These are phyloP conservation scores for Flaveria brownii DNA, from an alignment of 129 eudicot species.

Conservation along the genomic window DNA sequence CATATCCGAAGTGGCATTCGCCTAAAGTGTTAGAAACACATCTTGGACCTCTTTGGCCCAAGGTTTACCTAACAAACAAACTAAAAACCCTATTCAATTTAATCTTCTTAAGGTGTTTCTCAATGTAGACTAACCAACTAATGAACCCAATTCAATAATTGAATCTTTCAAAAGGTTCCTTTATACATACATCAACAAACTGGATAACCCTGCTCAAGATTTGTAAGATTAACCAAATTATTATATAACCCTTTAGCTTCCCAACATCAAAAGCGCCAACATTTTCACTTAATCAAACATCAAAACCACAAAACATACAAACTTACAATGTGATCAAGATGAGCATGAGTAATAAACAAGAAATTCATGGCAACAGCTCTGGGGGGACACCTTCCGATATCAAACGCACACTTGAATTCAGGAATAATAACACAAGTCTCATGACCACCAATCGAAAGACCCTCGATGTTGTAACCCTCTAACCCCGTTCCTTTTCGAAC, in stretches of 20 bases:
- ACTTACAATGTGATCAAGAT: conserved; percentile 95
- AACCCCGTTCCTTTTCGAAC: conserved; percentile 57
- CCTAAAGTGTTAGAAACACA: background rate
- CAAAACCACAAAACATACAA: background rate
- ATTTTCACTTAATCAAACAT: background rate
- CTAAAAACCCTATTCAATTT: background rate
- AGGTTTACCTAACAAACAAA: background rate
- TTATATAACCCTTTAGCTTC: background rate
- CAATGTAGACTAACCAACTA: background rate
- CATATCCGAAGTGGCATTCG: background rate
- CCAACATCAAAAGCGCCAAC: background rate
- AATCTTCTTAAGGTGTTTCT: background rate
- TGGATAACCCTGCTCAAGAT: background rate
- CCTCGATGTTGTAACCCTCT: conserved; percentile 75
- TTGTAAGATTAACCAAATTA: background rate
- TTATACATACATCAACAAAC: background rate
- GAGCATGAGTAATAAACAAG: conserved; percentile 91
- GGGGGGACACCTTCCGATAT: conserved; percentile 91
- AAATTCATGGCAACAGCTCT: conserved; percentile 87
- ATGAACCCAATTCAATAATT: background rate
- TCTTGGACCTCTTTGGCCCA: no score
- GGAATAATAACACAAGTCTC: conserved; percentile 93
- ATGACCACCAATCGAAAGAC: conserved; percentile 83
- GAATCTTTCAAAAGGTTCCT: background rate
- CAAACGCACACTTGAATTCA: conserved; percentile 79